Base-by-base conservation (phyloP, 1,139 yeast genomes). In the Saccharomyces hybrid region DNA sequence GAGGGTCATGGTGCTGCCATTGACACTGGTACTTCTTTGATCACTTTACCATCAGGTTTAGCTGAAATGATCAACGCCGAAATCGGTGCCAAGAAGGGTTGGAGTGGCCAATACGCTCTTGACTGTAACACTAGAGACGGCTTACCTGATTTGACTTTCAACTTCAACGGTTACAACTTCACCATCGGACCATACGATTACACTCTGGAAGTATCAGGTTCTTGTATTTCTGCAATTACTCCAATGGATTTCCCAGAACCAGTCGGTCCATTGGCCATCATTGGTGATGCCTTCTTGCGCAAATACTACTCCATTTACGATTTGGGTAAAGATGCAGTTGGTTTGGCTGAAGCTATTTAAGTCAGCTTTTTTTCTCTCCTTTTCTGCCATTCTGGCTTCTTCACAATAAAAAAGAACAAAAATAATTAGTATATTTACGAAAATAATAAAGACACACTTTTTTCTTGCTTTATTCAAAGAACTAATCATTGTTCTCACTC, bases 241-340 rank as follows among this genome's bases (percentile, higher is more conserved):
- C 96, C 97, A 65, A 83, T 93, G 91, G 99, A 93, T 71, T 84
- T 93, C 83, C 98, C 98, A 52, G 88, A 84, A 64, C 97, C 98
- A 61, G 85, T 91, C 66, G 98, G 98, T 56, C 97, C 96, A 63
- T 75, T 93, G 75, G 96, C 97, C 57, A 91, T 93, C 69, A 77
- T 93, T 64, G 99, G 99, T 70, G 99, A 93, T 71, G 95, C 97
- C 16, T 93, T 93, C 86, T 82, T 93, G 75, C 88, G 99, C 78
- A 86, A 79, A 71, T 91, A 84, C 78, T 93, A 93, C 80, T 88
- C 97, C 42, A 81, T 93, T 64, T 93, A 93, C 74, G 98, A 93
- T 72, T 73, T 90, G 68, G 89, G 88, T 69, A 83, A 84, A 73
- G 78, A 90, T 71, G 93, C 96, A 52, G 97, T 93, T 67, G 98